Conservation (phyloP, 2,329 filamentous ascomycete species). For the Trichoderma guizhouense region DNA sequence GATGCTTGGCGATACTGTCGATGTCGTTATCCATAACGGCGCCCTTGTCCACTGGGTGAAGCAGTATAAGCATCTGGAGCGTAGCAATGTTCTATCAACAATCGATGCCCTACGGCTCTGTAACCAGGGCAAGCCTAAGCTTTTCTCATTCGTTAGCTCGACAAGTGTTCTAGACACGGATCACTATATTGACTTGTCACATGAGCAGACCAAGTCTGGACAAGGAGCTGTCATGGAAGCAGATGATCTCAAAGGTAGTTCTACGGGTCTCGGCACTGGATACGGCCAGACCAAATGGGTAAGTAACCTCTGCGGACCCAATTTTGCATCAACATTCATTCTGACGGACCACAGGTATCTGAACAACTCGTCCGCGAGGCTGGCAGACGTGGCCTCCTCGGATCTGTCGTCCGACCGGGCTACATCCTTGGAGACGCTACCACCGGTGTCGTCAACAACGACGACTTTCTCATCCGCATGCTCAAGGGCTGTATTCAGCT, state of each 20-base stretch:
- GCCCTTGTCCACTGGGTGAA: slow-evolving; percentile 79
- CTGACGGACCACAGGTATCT: slow-evolving; percentile 30
- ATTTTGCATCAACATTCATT: not conserved
- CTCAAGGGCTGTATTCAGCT: slow-evolving; percentile 86
- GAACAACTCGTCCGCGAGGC: slow-evolving; percentile 73
- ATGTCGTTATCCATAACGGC: slow-evolving; percentile 79
- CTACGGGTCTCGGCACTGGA: slow-evolving; percentile 73
- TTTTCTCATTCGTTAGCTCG: slow-evolving; percentile 73
- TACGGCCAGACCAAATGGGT: slow-evolving; percentile 73
- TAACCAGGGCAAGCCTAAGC: slow-evolving; percentile 72
- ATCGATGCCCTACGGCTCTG: slow-evolving; percentile 74
- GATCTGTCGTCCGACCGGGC: slow-evolving; percentile 75
- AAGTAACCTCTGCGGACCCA: not conserved
- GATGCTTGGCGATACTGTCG: slow-evolving; percentile 60
- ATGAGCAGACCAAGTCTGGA: slow-evolving; percentile 47
- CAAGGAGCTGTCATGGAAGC: slow-evolving; percentile 66
- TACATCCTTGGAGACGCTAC: slow-evolving; percentile 75
- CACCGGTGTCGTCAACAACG: slow-evolving; percentile 71
- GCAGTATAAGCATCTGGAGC: slow-evolving; percentile 68
- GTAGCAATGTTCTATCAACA: slow-evolving; percentile 77
- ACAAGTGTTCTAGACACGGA: slow-evolving; percentile 76
- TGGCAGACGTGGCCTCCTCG: slow-evolving; percentile 69
- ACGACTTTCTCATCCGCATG: slow-evolving; percentile 87
- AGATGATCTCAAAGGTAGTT: slow-evolving; percentile 75
- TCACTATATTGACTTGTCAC: slow-evolving; percentile 72